Evolutionary conservation across 2,329 filamentous ascomycete genomes (phyloP).

Genomic region (Paraconiothyrium sp.): DNA sequence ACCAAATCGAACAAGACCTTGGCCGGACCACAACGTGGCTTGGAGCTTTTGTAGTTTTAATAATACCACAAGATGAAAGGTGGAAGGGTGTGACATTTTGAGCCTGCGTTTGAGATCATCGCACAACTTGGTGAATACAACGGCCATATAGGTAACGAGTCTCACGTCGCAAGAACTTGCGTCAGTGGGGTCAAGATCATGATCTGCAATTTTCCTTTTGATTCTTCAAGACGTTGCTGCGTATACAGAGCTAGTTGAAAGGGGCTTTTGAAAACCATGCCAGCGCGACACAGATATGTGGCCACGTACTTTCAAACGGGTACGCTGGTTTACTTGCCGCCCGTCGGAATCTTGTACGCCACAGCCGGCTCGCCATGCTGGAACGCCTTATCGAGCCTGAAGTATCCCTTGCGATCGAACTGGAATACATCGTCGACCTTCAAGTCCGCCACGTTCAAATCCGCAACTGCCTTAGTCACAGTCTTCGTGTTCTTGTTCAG

Average conservation of each 20-base stretch:
- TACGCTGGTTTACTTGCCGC: slow-evolving; percentile 47
- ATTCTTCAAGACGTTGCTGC: no score
- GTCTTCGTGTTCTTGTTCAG: slow-evolving; percentile 79
- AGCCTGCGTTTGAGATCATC: not conserved
- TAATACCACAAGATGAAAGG: no score
- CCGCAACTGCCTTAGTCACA: slow-evolving; percentile 78
- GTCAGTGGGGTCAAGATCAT: no score
- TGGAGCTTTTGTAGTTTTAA: not conserved
- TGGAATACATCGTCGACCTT: slow-evolving; percentile 93
- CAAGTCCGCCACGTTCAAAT: slow-evolving; percentile 79
- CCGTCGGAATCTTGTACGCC: slow-evolving; percentile 76
- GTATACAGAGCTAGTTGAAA: no score
- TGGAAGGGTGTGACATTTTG: not conserved
- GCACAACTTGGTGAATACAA: no score
- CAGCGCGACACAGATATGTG: not conserved
- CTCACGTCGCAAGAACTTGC: no score
- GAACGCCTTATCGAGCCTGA: slow-evolving; percentile 77
- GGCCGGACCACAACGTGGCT: not conserved
- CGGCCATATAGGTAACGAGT: no score
- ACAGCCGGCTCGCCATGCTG: slow-evolving; percentile 68
- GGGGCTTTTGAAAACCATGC: not conserved
- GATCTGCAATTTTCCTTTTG: no score
- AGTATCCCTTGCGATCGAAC: slow-evolving; percentile 93
- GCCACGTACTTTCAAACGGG: not conserved
- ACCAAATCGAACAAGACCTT: not conserved